These are phyloP conservation scores for Ailanthus altissimus DNA, from an alignment of 345 rosid species.

Conservation along the genomic window DNA sequence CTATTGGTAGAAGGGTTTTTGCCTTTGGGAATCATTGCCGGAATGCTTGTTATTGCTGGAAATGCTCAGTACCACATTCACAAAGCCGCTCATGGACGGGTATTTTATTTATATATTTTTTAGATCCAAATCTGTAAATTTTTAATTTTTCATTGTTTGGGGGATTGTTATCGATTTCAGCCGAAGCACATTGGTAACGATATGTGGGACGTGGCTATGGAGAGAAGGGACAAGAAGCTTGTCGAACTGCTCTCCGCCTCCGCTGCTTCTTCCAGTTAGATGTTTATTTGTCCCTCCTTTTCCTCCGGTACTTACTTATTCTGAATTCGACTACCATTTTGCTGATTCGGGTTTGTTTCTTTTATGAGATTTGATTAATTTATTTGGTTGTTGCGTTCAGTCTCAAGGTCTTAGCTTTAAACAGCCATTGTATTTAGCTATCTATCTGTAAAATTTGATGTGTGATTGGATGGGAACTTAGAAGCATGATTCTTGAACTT, in stretches of 20 bases:
- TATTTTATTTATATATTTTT: constrained; percentile 13
- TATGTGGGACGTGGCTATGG: constrained; percentile 96
- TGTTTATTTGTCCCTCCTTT: constrained; percentile 17
- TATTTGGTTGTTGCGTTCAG: not conserved
- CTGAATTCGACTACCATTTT: not conserved
- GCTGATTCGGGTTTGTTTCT: not conserved
- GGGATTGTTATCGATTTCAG: constrained; percentile 28
- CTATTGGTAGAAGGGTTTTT: constrained; percentile 77
- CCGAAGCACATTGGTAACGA: constrained; percentile 94
- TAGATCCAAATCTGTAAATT: constrained; percentile 10
- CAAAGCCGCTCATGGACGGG: constrained; percentile 90
- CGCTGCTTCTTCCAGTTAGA: constrained; percentile 46
- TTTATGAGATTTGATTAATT: not conserved
- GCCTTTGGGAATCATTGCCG: constrained; percentile 93
- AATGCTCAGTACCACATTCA: constrained; percentile 89
- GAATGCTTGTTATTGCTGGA: constrained; percentile 83
- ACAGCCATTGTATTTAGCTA: not conserved
- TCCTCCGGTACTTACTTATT: constrained; percentile 38
- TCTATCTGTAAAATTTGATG: not conserved
- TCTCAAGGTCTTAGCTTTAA: not conserved
- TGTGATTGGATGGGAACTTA: not conserved
- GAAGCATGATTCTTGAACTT: not conserved
- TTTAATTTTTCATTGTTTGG: too few species aligned
- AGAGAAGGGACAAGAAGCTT: constrained; percentile 91
- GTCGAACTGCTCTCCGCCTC: constrained; percentile 43